phyloP scores from a whole-genome alignment of 371 early-diverging fungal genomes.

The Massospora cicadina region DNA sequence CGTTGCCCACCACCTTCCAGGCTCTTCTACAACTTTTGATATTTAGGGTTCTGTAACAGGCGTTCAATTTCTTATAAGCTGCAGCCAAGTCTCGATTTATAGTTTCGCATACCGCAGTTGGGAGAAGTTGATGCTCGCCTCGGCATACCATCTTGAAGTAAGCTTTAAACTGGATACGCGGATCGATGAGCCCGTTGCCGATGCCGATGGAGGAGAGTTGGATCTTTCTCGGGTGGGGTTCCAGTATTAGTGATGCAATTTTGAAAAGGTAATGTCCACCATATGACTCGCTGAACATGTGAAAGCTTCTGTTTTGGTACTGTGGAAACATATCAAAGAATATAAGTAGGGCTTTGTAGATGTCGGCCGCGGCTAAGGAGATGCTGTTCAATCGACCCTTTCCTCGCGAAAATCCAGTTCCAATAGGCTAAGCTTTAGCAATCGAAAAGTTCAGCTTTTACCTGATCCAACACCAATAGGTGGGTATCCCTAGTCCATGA shows the following conservation, averaged over 20 bases:
- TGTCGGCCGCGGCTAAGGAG: conserved; percentile 40
- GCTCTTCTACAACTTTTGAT: too few relatives aligned
- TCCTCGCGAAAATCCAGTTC: conserved; percentile 60
- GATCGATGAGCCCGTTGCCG: conserved; percentile 85
- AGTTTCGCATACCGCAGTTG: too few relatives aligned
- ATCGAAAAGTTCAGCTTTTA: neutral
- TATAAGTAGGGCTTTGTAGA: conserved; percentile 52
- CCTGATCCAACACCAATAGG: conserved; percentile 32
- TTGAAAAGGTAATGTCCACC: conserved; percentile 30
- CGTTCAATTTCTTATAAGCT: too few relatives aligned
- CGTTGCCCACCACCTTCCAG: too few relatives aligned
- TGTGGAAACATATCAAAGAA: conserved; percentile 35
- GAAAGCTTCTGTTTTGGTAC: conserved; percentile 35
- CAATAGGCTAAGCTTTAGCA: conserved; percentile 41
- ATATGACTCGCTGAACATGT: conserved; percentile 25
- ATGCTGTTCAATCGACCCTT: conserved; percentile 24
- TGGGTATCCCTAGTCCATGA: conserved; percentile 55
- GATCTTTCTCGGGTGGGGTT: conserved; percentile 41
- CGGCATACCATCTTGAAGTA: conserved; percentile 73
- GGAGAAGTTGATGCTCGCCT: too few relatives aligned
- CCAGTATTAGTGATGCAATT: conserved; percentile 43
- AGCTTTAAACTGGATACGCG: conserved; percentile 70
- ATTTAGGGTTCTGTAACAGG: too few relatives aligned
- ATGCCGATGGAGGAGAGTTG: conserved; percentile 60
- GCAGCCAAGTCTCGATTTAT: too few relatives aligned